Evolutionary conservation across 2,329 filamentous ascomycete genomes (phyloP).

Genomic region (Boeremia lycopersici): DNA sequence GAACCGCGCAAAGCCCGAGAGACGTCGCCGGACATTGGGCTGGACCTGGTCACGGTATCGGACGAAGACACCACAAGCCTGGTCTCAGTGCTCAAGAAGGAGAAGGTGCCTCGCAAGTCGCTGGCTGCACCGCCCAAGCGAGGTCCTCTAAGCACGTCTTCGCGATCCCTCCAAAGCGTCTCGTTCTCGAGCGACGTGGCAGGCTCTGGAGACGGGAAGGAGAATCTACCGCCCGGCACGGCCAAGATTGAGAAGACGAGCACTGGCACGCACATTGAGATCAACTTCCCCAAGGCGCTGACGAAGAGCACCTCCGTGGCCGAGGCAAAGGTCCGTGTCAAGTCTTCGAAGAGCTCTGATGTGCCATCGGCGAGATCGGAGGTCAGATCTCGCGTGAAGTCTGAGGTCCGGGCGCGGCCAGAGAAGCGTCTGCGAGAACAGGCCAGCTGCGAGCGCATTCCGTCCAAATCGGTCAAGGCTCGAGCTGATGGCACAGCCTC

Average conservation of each 20-base stretch:
- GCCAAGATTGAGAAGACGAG: conserved; percentile 35
- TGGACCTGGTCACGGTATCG: conserved; percentile 47
- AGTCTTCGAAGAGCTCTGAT: conserved; percentile 26
- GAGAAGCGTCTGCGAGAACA: conserved; percentile 45
- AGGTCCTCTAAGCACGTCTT: conserved; percentile 55
- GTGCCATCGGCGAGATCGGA: conserved; percentile 13
- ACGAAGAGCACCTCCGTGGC: conserved; percentile 26
- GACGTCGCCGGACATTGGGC: conserved; percentile 45
- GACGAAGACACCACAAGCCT: conserved; percentile 46
- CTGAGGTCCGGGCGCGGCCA: conserved; percentile 29
- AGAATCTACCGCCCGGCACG: conserved; percentile 64
- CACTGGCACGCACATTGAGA: conserved; percentile 35
- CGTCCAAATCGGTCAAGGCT: conserved; percentile 45
- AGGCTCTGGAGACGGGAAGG: conserved; percentile 64
- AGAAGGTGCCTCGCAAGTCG: conserved; percentile 46
- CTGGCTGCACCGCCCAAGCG: conserved; percentile 56
- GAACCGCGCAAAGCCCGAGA: conserved; percentile 34
- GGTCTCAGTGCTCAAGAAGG: conserved; percentile 39
- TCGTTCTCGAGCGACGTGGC: conserved; percentile 53
- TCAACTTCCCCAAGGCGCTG: conserved; percentile 40
- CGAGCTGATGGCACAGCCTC: conserved; percentile 38
- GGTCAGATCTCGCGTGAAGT: conserved; percentile 19
- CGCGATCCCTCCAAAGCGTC: conserved; percentile 48
- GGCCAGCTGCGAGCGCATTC: conserved; percentile 35
- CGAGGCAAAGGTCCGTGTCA: conserved; percentile 24